These are phyloP conservation scores for Clathrus columnatus DNA, from an alignment of 768 basidiomycete species.

Conservation along the genomic window DNA sequence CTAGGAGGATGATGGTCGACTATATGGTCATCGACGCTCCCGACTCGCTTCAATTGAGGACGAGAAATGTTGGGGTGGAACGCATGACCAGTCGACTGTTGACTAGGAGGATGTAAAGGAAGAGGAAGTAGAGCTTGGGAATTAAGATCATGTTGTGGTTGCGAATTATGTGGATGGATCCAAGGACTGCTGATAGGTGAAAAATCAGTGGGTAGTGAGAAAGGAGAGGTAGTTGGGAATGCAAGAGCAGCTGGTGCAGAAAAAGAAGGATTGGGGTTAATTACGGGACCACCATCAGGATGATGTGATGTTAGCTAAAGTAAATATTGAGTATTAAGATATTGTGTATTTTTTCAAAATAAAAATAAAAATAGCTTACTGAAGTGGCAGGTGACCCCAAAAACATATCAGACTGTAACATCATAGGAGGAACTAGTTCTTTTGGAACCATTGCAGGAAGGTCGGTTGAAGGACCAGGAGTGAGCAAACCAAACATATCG, in stretches of 20 bases:
- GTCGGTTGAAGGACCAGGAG: slow-evolving; percentile 64
- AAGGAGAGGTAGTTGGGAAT: slow-evolving; percentile 41
- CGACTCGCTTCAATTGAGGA: slow-evolving; percentile 43
- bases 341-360: slow-evolving; percentile 18
- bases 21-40: slow-evolving; percentile 40
- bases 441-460: slow-evolving; percentile 49
- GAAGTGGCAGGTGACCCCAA: slow-evolving; percentile 14
- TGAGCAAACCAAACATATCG: slow-evolving; percentile 46
- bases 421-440: slow-evolving; percentile 57
- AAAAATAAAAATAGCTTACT: slow-evolving; percentile 9
- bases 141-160: slow-evolving; percentile 10
- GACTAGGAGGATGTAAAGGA: slow-evolving; percentile 14
- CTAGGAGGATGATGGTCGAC: slow-evolving; percentile 18
- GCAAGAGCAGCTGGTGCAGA: slow-evolving; percentile 72
- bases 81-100: slow-evolving; percentile 4
- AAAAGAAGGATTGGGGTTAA: slow-evolving; percentile 15
- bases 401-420: slow-evolving; percentile 33
- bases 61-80: slow-evolving; percentile 3
- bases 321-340: slow-evolving; percentile 20
- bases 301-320: slow-evolving; percentile 3
- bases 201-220: slow-evolving; percentile 45
- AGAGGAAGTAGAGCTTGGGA: slow-evolving; percentile 1
- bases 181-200: slow-evolving; percentile 77
- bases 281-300: neutral
- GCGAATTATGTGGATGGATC: slow-evolving; percentile 51